Conservation (phyloP, 768 basidiomycete genomes). For the Trametes cingulata region DNA sequence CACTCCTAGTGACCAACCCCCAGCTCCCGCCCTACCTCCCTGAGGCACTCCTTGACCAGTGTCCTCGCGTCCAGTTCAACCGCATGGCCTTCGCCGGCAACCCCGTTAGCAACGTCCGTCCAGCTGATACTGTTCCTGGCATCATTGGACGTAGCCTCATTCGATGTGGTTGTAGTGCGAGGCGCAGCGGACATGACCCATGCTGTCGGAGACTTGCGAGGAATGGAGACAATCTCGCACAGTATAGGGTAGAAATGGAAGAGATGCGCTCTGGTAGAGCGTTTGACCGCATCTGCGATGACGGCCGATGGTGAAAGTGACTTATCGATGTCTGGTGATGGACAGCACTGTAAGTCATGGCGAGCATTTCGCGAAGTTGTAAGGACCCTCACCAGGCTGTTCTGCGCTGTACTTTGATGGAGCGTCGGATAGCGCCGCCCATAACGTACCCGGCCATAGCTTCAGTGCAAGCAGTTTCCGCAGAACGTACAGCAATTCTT, state of each 20-base stretch:
- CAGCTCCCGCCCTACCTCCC: conserved; percentile 73
- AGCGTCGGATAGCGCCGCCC: conserved; percentile 71
- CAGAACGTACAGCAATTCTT: conserved; percentile 85
- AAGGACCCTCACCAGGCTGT: conserved; percentile 54
- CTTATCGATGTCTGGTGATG: conserved; percentile 41
- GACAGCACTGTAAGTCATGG: neutral
- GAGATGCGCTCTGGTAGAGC: conserved; percentile 79
- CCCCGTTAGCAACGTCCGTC: conserved; percentile 16
- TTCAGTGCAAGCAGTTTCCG: conserved; percentile 70
- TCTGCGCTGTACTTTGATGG: conserved; percentile 54
- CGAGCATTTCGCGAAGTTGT: neutral
- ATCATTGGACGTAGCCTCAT: conserved; percentile 1
- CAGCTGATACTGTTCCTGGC: conserved; percentile 16
- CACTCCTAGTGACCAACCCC: conserved; percentile 42
- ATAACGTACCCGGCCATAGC: conserved; percentile 76
- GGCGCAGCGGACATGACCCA: conserved; percentile 49
- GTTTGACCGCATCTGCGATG: conserved; percentile 69
- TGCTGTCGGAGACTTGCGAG: conserved; percentile 63
- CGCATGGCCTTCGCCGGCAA: conserved; percentile 29
- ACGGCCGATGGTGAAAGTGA: conserved; percentile 51
- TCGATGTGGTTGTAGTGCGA: neutral
- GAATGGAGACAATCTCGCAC: conserved; percentile 76
- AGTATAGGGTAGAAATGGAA: conserved; percentile 85
- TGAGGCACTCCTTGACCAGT: conserved; percentile 67
- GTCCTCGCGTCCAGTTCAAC: conserved; percentile 64